phyloP scores from a whole-genome alignment of 495 filamentous ascomycete species.

The Trichoderma virens region DNA sequence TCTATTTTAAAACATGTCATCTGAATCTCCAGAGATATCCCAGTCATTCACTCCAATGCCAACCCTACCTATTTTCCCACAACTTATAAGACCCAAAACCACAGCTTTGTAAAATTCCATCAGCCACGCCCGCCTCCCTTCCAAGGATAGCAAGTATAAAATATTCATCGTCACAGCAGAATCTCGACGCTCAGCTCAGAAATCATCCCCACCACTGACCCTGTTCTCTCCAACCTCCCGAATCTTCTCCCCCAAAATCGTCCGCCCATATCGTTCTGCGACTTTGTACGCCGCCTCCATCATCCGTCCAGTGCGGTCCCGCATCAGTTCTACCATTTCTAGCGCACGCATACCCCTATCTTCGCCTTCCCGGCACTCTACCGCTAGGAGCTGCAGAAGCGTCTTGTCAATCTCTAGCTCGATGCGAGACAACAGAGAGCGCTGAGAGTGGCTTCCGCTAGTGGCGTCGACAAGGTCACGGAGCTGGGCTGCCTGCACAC shows the following conservation, averaged over 20 bases:
- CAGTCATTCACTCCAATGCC: too few species aligned
- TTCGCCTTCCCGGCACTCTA: constrained; percentile 86
- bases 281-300: constrained; percentile 78
- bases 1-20: too few species aligned
- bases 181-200: background rate
- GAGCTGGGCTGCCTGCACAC: constrained; percentile 60
- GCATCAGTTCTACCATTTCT: constrained; percentile 70
- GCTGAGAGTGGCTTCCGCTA: constrained; percentile 49
- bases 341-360: constrained; percentile 90
- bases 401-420: constrained; percentile 81
- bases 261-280: constrained; percentile 67
- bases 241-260: constrained; percentile 80
- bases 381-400: constrained; percentile 79
- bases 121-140: too few species aligned
- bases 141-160: too few species aligned
- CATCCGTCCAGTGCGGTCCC: constrained; percentile 73
- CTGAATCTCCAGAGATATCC: too few species aligned
- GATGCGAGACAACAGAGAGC: constrained; percentile 56
- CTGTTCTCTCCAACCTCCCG: constrained; percentile 62
- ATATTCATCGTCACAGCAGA: too few species aligned
- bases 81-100: too few species aligned
- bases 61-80: too few species aligned
- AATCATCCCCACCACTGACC: constrained; percentile 44
- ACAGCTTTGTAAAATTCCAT: too few species aligned
- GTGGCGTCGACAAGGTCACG: constrained; percentile 61